Evolutionary conservation across 345 rosid genomes (phyloP).

Genomic region (Linum trigynum): DNA sequence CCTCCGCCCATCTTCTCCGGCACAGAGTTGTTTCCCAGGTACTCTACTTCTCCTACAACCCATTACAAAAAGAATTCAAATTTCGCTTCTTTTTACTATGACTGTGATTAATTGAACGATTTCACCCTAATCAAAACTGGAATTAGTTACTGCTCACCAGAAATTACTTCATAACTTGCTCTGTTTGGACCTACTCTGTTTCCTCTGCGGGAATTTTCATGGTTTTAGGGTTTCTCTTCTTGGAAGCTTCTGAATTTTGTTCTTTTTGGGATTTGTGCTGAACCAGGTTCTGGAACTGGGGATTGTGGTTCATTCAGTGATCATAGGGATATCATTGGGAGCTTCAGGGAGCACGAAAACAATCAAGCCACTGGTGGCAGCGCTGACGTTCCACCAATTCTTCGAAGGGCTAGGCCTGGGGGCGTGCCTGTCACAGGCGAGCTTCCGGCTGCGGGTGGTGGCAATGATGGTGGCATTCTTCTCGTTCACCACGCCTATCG

Average conservation of each 20-base stretch:
- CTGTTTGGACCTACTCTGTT: no score
- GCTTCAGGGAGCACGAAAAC: neutral
- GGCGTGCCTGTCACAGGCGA: neutral
- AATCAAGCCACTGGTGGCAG: neutral
- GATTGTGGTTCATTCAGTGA: neutral
- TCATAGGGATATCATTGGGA: neutral
- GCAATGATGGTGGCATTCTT: neutral
- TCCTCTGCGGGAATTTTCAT: no score
- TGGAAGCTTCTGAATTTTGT: no score
- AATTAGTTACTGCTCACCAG: no score
- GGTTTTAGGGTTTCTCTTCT: no score
- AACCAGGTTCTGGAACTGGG: slow-evolving; percentile 1
- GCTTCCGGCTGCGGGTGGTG: neutral
- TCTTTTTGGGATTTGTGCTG: no score
- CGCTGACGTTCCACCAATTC: slow-evolving; percentile 1
- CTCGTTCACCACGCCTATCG: neutral
- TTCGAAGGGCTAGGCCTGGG: slow-evolving; percentile 3
- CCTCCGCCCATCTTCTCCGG: neutral
- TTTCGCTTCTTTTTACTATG: no score
- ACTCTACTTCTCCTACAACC: no score
- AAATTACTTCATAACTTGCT: no score
- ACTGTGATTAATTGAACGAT: no score
- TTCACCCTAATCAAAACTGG: no score
- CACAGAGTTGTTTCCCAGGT: neutral
- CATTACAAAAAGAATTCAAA: no score